phyloP scores from a whole-genome alignment of 345 rosid genomes.

The Schrenkiella parvula region DNA sequence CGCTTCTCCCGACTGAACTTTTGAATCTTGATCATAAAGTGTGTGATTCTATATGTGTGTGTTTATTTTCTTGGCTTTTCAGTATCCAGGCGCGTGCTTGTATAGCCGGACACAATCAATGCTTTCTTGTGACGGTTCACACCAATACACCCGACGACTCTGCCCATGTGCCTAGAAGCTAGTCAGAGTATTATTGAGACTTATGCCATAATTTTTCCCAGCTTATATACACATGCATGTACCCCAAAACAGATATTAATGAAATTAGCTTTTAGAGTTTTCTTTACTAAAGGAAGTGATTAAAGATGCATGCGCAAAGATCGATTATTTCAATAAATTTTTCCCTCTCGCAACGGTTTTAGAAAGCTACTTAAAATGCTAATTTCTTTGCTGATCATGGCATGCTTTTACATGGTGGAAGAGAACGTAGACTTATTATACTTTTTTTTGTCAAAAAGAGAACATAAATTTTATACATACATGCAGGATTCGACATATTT shows the following conservation, averaged over 20 bases:
- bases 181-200: constrained; percentile 36
- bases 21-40: constrained; percentile 14
- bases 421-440: not conserved
- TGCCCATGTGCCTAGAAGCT: constrained; percentile 79
- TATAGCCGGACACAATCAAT: constrained; percentile 62
- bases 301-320: not conserved
- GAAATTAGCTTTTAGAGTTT: not conserved
- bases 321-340: not conserved
- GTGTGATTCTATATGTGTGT: not conserved
- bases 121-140: constrained; percentile 87
- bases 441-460: too few species aligned
- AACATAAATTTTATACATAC: too few species aligned
- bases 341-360: not conserved
- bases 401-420: not conserved
- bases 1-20: not conserved
- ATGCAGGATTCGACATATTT: not conserved
- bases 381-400: not conserved
- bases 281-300: not conserved
- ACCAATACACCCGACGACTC: constrained; percentile 73
- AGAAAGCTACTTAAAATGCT: not conserved
- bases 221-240: not conserved
- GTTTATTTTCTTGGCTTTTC: constrained; percentile 20
- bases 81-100: constrained; percentile 94
- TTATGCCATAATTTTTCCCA: not conserved
- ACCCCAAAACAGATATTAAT: not conserved